phyloP scores from a whole-genome alignment of 345 rosid genomes.

The Heritiera littoralis region DNA sequence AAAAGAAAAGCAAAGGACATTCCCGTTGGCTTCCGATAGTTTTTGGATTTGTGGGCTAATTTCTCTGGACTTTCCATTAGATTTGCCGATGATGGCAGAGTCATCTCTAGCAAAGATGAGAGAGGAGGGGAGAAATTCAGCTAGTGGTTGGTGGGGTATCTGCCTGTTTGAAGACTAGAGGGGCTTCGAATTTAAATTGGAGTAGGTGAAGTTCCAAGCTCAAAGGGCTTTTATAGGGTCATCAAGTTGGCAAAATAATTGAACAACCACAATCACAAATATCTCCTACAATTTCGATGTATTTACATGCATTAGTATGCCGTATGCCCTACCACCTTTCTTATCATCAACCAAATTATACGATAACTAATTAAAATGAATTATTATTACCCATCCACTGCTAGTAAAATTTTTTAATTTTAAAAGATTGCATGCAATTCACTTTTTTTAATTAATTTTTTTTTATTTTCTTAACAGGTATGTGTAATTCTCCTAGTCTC shows the following conservation, averaged over 20 bases:
- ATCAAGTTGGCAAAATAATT: slow-evolving; percentile 31
- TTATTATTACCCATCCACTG: too few relatives aligned
- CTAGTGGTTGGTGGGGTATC: not conserved
- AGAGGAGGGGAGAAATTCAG: not conserved
- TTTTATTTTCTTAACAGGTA: too few relatives aligned
- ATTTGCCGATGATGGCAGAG: slow-evolving; percentile 18
- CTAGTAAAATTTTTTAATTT: too few relatives aligned
- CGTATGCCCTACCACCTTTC: not conserved
- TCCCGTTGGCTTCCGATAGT: slow-evolving; percentile 31
- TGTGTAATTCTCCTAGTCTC: too few relatives aligned
- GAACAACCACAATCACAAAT: slow-evolving; percentile 19
- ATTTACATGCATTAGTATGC: slow-evolving; percentile 17
- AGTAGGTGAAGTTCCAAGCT: slow-evolving; percentile 19
- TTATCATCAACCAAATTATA: not conserved
- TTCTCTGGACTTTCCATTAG: slow-evolving; percentile 20
- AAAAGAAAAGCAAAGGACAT: slow-evolving; percentile 41
- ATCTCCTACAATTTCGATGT: not conserved
- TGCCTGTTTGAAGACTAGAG: not conserved
- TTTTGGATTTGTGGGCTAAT: slow-evolving; percentile 17
- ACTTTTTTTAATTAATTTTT: too few relatives aligned
- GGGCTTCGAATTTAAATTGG: not conserved
- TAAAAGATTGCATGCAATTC: too few relatives aligned
- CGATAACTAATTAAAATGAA: not conserved
- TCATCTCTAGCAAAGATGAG: slow-evolving; percentile 10
- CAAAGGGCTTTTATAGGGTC: slow-evolving; percentile 23